Conservation (phyloP, 2,329 filamentous ascomycete species). For the Hysterium pulicare region DNA sequence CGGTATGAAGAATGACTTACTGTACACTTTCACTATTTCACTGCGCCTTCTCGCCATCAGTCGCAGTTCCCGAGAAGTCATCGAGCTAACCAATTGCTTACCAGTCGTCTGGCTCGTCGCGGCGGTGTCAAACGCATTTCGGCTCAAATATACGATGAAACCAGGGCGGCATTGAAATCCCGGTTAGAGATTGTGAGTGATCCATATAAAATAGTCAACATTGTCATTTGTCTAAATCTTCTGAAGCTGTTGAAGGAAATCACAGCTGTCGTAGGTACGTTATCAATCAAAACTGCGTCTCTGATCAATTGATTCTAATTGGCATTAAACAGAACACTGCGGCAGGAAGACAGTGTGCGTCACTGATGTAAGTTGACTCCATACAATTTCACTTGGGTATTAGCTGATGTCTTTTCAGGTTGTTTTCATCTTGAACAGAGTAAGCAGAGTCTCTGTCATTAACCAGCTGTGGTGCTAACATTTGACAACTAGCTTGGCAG, state of each 20-base stretch:
- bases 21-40: background rate
- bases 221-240: background rate
- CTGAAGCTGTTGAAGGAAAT: slow-evolving; percentile 22
- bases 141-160: slow-evolving; percentile 60
- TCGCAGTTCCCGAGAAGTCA: background rate
- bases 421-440: slow-evolving; percentile 81
- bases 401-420: background rate
- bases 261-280: slow-evolving; percentile 19
- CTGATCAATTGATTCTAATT: background rate
- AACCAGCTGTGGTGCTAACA: background rate
- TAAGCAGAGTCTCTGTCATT: slow-evolving; percentile 62
- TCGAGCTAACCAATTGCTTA: slow-evolving; percentile 8
- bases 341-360: slow-evolving; percentile 29
- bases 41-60: background rate
- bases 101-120: slow-evolving; percentile 65
- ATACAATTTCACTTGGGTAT: background rate
- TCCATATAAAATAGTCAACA: background rate
- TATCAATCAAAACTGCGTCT: too few relatives aligned
- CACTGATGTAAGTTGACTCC: slow-evolving; percentile 16
- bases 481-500: background rate
- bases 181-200: slow-evolving; percentile 40
- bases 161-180: slow-evolving; percentile 50
- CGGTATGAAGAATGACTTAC: slow-evolving; percentile 14
- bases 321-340: slow-evolving; percentile 13
- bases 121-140: slow-evolving; percentile 76